These are phyloP conservation scores for Helminthosporium solani DNA, from an alignment of 2,329 filamentous ascomycete genomes.

Conservation along the genomic window DNA sequence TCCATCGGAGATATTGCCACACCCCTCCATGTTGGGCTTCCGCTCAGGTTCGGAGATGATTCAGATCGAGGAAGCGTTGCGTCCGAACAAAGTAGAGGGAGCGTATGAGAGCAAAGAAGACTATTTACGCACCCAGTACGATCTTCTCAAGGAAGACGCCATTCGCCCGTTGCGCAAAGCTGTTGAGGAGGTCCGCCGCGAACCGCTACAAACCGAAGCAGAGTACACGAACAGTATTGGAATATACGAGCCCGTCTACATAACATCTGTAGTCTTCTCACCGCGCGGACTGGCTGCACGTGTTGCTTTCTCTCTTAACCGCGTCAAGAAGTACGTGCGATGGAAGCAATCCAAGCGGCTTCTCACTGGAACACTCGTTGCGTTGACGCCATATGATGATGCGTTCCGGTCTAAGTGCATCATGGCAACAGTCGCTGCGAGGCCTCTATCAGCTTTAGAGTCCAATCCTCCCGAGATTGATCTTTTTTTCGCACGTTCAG, in stretches of 20 bases:
- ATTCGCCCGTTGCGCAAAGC: conserved; percentile 68
- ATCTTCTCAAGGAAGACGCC: conserved; percentile 73
- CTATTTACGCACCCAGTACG: conserved; percentile 74
- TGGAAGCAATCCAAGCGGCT: conserved; percentile 66
- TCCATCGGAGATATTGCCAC: conserved; percentile 50
- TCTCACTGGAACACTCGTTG: conserved; percentile 56
- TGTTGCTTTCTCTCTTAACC: conserved; percentile 68
- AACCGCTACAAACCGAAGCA: conserved; percentile 60
- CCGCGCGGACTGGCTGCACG: conserved; percentile 64
- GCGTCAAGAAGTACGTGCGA: conserved; percentile 64
- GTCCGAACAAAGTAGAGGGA: conserved; percentile 41
- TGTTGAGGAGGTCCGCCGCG: conserved; percentile 56
- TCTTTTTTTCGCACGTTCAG: conserved; percentile 64
- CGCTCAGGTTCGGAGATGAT: conserved; percentile 17
- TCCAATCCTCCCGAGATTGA: conserved; percentile 72
- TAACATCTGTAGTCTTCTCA: conserved; percentile 65
- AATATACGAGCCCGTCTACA: conserved; percentile 47
- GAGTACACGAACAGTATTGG: conserved; percentile 40
- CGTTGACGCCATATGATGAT: conserved; percentile 57
- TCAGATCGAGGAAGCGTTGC: conserved; percentile 20
- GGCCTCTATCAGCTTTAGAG: conserved; percentile 63
- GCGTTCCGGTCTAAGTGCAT: conserved; percentile 65
- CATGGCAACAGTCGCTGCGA: conserved; percentile 70
- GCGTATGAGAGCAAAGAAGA: conserved; percentile 62
- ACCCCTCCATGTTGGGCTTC: neutral